Evolutionary conservation across 108 stramenopile species (phyloP).

Genomic region (Bacterosira constricta): DNA sequence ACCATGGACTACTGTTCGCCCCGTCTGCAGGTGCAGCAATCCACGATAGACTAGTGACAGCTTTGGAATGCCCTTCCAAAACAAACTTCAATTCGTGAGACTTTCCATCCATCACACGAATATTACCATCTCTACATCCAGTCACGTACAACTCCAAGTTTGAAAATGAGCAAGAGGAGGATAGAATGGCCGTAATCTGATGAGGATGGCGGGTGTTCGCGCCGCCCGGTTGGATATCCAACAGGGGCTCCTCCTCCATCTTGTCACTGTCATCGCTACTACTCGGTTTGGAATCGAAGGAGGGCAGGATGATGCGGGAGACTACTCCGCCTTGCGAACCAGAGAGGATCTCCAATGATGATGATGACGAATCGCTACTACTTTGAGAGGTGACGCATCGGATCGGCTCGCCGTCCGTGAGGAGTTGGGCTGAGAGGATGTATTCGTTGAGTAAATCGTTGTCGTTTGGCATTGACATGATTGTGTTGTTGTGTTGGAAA

Average conservation of each 20-base stretch:
- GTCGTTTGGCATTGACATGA: too few relatives aligned
- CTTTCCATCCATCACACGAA: conserved; percentile 67
- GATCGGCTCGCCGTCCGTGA: conserved; percentile 51
- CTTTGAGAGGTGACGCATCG: conserved; percentile 31
- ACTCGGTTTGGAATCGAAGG: too few relatives aligned
- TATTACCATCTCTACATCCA: conserved; percentile 79
- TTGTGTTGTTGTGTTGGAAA: too few relatives aligned
- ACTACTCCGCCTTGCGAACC: conserved; percentile 47
- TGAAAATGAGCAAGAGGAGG: conserved; percentile 13
- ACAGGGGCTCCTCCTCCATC: neutral
- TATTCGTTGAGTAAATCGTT: conserved; percentile 39
- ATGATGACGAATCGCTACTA: neutral
- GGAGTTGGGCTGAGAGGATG: conserved; percentile 38
- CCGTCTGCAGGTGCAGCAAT: conserved; percentile 5
- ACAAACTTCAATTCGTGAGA: conserved; percentile 47
- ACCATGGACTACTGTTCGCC: conserved; percentile 37
- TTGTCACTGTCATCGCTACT: neutral
- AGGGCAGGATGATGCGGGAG: conserved; percentile 29
- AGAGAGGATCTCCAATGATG: conserved; percentile 24
- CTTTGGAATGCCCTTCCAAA: conserved; percentile 79
- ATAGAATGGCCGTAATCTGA: conserved; percentile 48
- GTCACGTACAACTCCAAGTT: conserved; percentile 56
- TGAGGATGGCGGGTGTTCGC: conserved; percentile 47
- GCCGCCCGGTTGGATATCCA: conserved; percentile 46
- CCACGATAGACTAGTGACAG: conserved; percentile 77